Evolutionary conservation across 2,329 filamentous ascomycete genomes (phyloP), one percentile per base, ranked within the genome.

Genomic region (Phyllosticta citrichinensis): DNA sequence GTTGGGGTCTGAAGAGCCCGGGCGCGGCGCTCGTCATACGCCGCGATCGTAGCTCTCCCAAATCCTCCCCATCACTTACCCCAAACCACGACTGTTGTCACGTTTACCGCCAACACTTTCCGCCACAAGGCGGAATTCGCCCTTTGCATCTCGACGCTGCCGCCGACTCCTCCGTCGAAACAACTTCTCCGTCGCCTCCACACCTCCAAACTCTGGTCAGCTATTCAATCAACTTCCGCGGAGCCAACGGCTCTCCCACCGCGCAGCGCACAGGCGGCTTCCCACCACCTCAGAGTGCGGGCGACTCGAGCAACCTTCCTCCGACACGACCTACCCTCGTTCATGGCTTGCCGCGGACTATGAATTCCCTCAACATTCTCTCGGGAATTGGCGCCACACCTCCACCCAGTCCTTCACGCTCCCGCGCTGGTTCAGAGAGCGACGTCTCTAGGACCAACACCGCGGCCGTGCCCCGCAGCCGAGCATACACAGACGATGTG

Each of bases 341-440:
- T 73, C 71, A 80, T 81, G 79, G 76, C 77, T 72, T 70, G 66
- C 67, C 69, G 71, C 75, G 76, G 80, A 89, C 82, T 62, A 97
- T 97, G 93, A 97, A 97, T 86, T 96, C 92, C 70, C 81, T 96
- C 80, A 96, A 94, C 79, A 90, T 96, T 75, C 85, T 97, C 74
- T 94, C 91, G 71, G 86, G 89, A 73, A 83, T 86, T 71, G 82
- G 83, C 71, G 80, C 79, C 71, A 80, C 81, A 65, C 78, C 81
- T 66, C 76, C 76, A 63, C 73, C 80, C 58, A 75, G 73, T 60
- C 77, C 77, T 62, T 71, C 76, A 62, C 80, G 81, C 65, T 80
- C 80, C 64, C 80, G 82, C 67, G 80, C 81, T 64, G 76, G 75
- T 64, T 83, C 81, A 50, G 77, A 82, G 67, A 77, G 77, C 66